Evolutionary conservation across 257 asterid genomes (phyloP), one percentile per base, ranked within the genome.

Genomic region (Plantago major): DNA sequence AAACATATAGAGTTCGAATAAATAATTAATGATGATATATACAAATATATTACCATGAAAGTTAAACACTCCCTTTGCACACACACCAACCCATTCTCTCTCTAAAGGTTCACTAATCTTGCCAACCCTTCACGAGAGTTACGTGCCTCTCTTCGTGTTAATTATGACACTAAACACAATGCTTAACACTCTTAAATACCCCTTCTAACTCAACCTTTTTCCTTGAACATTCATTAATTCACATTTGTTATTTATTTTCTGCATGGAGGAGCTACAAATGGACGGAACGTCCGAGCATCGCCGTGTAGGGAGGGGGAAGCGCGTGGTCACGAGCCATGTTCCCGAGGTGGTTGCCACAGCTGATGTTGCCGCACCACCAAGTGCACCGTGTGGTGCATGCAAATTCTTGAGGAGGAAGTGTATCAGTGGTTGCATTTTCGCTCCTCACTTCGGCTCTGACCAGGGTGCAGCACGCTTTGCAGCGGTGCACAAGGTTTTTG

Each of bases 331-430:
- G 7, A 12, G 62, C 42, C 71, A 69, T 4, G 50, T 7, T 7
- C 46, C 15, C 0, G 62, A 61, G 55, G 65, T 22, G 6, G 62
- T 55, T 0, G 53, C 17, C 0, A 7, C 55, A 0, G 13, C 65
- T 6, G 75, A 74, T 1, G 77, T 47, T 42, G 55, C 42, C 42
- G 37, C 53, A 0, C 47, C 68, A 18, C 14, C 81, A 33, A 63
- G 30, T 15, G 78, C 86, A 0, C 95, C 96, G 0, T 90, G 97
- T 48, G 97, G 97, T 19, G 97, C 97, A 12, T 90, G 97, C 84
- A 90, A 87, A 67, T 90, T 90, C 80, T 62, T 90, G 76, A 90
- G 97, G 81, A 87, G 97, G 78, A 90, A 87, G 75, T 87, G 97
- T 50, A 42, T 78, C 0, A 71, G 52, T n/a, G 96, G 93, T 0